These are phyloP conservation scores for Debaryomycetaceae sp. DNA, from an alignment of 1,139 yeast genomes.

Conservation along the genomic window DNA sequence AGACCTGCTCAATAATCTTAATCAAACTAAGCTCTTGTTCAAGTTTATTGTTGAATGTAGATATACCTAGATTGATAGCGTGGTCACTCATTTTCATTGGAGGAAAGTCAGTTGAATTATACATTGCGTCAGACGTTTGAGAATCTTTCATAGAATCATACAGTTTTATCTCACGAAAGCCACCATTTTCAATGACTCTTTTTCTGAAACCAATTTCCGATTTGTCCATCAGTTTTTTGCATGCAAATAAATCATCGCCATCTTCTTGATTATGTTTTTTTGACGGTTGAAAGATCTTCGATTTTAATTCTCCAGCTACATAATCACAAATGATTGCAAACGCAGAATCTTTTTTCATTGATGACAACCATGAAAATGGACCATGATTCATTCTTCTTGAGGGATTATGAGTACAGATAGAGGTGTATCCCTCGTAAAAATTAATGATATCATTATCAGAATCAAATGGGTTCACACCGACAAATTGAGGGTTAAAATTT, in stretches of 20 bases:
- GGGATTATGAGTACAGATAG: conserved; percentile 20
- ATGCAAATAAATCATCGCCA: conserved; percentile 3
- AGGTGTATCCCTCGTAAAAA: conserved; percentile 30
- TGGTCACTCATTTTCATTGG: conserved; percentile 13
- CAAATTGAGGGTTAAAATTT: conserved; percentile 12
- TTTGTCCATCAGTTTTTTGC: neutral
- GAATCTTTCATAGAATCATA: conserved; percentile 12
- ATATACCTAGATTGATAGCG: conserved; percentile 19
- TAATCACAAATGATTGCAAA: conserved; percentile 9
- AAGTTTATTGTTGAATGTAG: conserved; percentile 19
- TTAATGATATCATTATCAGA: conserved; percentile 24
- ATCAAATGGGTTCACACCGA: conserved; percentile 29
- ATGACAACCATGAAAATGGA: conserved; percentile 39
- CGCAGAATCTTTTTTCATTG: conserved; percentile 33
- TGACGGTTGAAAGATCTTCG: neutral
- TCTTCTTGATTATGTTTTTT: neutral
- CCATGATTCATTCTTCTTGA: conserved; percentile 32
- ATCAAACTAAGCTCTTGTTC: conserved; percentile 20
- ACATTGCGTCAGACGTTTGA: neutral
- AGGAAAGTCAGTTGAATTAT: neutral
- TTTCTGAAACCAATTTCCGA: conserved; percentile 18
- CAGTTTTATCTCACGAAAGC: conserved; percentile 24
- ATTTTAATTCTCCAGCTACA: neutral
- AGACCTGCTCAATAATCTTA: conserved; percentile 17
- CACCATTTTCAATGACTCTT: conserved; percentile 28